Evolutionary conservation across 1,139 yeast species (phyloP).

Genomic region (Zygosaccharomyces pseudobailii): DNA sequence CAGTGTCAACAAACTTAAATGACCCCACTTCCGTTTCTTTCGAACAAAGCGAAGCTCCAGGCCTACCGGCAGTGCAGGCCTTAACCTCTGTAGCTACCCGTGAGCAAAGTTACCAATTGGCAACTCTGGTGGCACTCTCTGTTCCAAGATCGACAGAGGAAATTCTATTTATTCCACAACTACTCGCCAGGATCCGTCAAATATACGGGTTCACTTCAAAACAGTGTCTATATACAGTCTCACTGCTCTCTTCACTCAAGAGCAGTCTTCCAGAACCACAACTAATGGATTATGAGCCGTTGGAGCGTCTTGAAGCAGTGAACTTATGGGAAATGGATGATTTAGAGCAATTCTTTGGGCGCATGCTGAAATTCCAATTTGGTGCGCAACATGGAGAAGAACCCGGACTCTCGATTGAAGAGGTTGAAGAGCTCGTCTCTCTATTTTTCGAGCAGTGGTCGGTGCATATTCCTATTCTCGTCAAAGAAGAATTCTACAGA

Average conservation of each 20-base stretch:
- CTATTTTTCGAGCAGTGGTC: slow-evolving; percentile 78
- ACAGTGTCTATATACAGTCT: slow-evolving; percentile 63
- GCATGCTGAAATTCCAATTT: slow-evolving; percentile 21
- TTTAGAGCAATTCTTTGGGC: slow-evolving; percentile 20
- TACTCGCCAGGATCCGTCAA: slow-evolving; percentile 62
- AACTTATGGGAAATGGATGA: slow-evolving; percentile 31
- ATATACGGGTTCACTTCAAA: slow-evolving; percentile 66
- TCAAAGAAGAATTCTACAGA: slow-evolving; percentile 57
- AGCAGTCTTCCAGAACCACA: slow-evolving; percentile 54
- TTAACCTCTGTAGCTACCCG: slow-evolving; percentile 45
- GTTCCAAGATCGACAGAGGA: slow-evolving; percentile 76
- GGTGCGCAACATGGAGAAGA: neutral
- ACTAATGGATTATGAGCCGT: slow-evolving; percentile 47
- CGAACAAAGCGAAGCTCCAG: slow-evolving; percentile 68
- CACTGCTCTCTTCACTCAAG: slow-evolving; percentile 63
- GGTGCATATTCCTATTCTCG: slow-evolving; percentile 60
- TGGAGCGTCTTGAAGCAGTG: slow-evolving; percentile 14
- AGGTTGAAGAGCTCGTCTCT: slow-evolving; percentile 33
- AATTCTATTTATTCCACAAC: slow-evolving; percentile 65
- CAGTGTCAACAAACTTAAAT: slow-evolving; percentile 26
- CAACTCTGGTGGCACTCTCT: slow-evolving; percentile 65
- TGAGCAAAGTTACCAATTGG: slow-evolving; percentile 47
- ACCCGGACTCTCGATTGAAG: slow-evolving; percentile 11
- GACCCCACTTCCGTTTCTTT: slow-evolving; percentile 35
- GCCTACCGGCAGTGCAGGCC: slow-evolving; percentile 64